Percentiles rank a stretch among this genome's conserved stretches.
Conservation (phyloP, 176 grass and related monocot species). For the Zoysia pacifica region DNA sequence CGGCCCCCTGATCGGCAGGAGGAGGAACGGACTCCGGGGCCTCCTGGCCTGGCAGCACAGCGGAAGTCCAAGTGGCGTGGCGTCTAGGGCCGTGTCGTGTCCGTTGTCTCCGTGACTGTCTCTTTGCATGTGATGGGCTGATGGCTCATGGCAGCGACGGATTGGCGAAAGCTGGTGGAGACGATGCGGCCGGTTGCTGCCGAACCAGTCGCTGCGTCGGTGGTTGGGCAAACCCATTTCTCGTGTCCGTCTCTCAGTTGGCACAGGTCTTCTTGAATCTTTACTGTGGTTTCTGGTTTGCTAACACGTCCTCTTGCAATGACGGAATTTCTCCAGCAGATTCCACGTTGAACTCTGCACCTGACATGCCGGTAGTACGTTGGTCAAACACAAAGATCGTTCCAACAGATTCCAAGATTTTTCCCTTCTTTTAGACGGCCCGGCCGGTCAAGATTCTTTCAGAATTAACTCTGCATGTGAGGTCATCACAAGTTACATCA, state of each 20-base stretch:
- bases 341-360: no score
- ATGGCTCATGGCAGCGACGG: neutral
- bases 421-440: neutral
- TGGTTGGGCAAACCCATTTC: no score
- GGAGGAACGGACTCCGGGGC: neutral
- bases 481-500: conserved; percentile 35
- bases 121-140: neutral
- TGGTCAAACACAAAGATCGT: no score
- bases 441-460: conserved; percentile 27
- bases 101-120: neutral
- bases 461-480: conserved; percentile 33
- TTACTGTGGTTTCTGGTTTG: no score
- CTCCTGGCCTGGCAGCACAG: neutral
- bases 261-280: no score
- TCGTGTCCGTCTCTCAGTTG: no score
- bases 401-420: no score
- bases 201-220: neutral
- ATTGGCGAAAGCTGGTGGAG: neutral
- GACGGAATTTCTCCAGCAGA: no score
- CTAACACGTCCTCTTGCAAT: no score
- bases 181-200: neutral
- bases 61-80: no score
- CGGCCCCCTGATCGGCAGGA: neutral
- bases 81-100: no score
- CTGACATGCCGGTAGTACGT: no score